Evolutionary conservation across 2,329 filamentous ascomycete species (phyloP).

Genomic region (Aureobasidium uvarum): DNA sequence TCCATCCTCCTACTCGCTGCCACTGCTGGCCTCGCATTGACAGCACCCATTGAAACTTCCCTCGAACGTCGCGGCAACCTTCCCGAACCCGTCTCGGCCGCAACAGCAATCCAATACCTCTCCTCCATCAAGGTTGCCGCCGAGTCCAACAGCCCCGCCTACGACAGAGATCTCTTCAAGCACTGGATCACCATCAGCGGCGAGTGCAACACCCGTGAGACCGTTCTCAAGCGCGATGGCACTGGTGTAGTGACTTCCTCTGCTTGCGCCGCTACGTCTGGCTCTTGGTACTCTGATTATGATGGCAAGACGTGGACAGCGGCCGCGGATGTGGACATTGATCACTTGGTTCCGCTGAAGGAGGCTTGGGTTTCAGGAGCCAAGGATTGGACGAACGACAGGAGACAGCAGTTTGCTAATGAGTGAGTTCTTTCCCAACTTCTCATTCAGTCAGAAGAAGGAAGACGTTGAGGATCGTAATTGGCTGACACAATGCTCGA

Average conservation of each 20-base stretch:
- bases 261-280: conserved; percentile 63
- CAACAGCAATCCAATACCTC: conserved; percentile 36
- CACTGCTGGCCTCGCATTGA: conserved; percentile 28
- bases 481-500: too few species aligned
- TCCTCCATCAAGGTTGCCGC: conserved; percentile 32
- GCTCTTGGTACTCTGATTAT: conserved; percentile 69
- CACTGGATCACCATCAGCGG: conserved; percentile 67
- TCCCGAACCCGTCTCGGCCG: conserved; percentile 34
- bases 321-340: conserved; percentile 72
- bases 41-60: conserved; percentile 32
- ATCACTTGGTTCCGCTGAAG: conserved; percentile 77
- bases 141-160: conserved; percentile 44
- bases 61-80: conserved; percentile 34
- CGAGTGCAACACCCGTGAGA: conserved; percentile 69
- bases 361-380: conserved; percentile 71
- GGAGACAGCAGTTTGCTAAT: conserved; percentile 64
- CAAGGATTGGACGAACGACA: conserved; percentile 65
- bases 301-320: conserved; percentile 69
- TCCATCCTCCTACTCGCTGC: conserved; percentile 30
- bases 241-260: conserved; percentile 58
- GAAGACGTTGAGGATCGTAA: too few species aligned
- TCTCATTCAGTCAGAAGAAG: too few species aligned
- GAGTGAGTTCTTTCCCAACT: conserved; percentile 39
- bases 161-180: conserved; percentile 67
- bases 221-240: conserved; percentile 72